Percentiles rank a stretch among this genome's conserved stretches.
phyloP scores from a whole-genome alignment of 2,329 filamentous ascomycete genomes.

The Aspergillus phoenicis region DNA sequence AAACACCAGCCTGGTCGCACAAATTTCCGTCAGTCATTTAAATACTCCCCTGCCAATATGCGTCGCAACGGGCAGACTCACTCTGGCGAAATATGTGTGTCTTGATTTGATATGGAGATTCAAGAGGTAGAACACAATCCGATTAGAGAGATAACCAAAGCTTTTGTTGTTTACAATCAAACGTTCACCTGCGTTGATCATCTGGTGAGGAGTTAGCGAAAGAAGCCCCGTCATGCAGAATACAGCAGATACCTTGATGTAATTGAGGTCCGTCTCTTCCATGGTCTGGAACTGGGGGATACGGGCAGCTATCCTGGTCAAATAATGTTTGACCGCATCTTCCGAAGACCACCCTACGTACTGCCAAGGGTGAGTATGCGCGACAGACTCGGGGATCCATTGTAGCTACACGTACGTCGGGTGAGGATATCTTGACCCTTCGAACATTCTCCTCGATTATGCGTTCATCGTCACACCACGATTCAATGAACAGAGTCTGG shows the following conservation, averaged over 20 bases:
- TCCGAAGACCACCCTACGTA: constrained; percentile 90
- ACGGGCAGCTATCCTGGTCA: constrained; percentile 83
- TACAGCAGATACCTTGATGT: constrained; percentile 68
- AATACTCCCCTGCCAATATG: neutral
- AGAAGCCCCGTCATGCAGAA: neutral
- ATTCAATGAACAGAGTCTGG: constrained; percentile 90
- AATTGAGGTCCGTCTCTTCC: constrained; percentile 91
- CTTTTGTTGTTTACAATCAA: constrained; percentile 96
- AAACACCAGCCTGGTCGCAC: constrained; percentile 66
- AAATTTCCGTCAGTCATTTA: neutral
- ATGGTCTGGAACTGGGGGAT: constrained; percentile 98
- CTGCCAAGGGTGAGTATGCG: constrained; percentile 43
- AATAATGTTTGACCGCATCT: constrained; percentile 88
- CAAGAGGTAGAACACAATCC: constrained; percentile 97
- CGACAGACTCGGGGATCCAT: constrained; percentile 11
- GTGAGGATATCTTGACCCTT: constrained; percentile 96
- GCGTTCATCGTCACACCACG: constrained; percentile 86
- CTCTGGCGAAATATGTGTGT: constrained; percentile 88
- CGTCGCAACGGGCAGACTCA: constrained; percentile 27
- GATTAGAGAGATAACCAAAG: constrained; percentile 93
- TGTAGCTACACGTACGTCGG: constrained; percentile 66
- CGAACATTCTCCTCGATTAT: constrained; percentile 97
- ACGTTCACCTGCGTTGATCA: constrained; percentile 95
- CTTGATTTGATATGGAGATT: constrained; percentile 96
- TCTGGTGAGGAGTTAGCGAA: constrained; percentile 47